Evolutionary conservation across 116 monocot species (phyloP).

Genomic region (Trichopus zeylanicus): DNA sequence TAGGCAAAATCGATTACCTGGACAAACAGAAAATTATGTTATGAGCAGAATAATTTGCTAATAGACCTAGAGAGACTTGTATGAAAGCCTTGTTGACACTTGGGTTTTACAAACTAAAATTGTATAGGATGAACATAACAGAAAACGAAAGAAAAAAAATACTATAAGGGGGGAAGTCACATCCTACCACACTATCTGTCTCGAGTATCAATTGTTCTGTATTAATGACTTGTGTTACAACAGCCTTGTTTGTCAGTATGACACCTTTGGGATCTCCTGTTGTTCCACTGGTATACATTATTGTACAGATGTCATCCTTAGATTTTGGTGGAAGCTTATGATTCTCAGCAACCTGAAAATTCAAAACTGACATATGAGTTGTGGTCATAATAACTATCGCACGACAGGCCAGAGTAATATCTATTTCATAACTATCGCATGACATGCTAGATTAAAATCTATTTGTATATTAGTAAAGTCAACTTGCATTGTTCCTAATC

Average conservation of each 20-base stretch:
- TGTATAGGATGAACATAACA: neutral
- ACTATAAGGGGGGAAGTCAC: neutral
- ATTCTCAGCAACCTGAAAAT: slow-evolving; percentile 27
- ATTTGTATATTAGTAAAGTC: neutral
- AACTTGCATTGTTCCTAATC: neutral
- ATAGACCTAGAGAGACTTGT: no score
- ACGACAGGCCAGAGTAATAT: no score
- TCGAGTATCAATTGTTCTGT: slow-evolving; percentile 61
- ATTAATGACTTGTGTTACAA: slow-evolving; percentile 42
- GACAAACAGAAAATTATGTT: no score
- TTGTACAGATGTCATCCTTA: slow-evolving; percentile 70
- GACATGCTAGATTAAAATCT: neutral
- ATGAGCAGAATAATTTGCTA: no score
- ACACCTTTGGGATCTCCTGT: slow-evolving; percentile 98
- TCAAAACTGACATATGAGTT: neutral
- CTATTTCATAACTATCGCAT: no score
- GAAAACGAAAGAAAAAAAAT: neutral
- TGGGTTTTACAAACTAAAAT: neutral
- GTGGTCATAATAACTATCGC: no score
- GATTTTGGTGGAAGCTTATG: slow-evolving; percentile 41
- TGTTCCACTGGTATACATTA: slow-evolving; percentile 99
- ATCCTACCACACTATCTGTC: slow-evolving; percentile 72
- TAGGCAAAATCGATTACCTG: no score
- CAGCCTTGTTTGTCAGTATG: slow-evolving; percentile 53
- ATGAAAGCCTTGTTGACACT: no score